Evolutionary conservation across 805 yeast genomes (phyloP).

Genomic region (Cyberlindnera veronae): DNA sequence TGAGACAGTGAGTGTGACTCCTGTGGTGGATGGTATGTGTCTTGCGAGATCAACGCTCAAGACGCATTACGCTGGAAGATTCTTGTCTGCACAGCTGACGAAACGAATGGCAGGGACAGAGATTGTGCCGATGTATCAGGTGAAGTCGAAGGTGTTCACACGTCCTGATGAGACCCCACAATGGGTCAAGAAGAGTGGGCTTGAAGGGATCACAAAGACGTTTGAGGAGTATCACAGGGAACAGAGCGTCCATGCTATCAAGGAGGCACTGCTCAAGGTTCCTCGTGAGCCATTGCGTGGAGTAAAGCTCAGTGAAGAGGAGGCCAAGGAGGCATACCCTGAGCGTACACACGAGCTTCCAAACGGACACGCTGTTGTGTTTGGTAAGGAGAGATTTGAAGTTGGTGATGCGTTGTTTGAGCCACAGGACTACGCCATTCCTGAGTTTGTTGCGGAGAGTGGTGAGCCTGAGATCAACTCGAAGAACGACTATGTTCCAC

Average conservation of each 20-base stretch:
- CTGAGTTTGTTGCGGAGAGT: constrained; percentile 38
- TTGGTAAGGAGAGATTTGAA: constrained; percentile 56
- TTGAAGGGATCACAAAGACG: constrained; percentile 31
- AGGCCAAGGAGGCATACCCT: constrained; percentile 28
- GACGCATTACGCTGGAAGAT: constrained; percentile 73
- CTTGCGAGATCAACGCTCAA: constrained; percentile 64
- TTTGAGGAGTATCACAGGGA: constrained; percentile 55
- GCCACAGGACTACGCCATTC: constrained; percentile 46
- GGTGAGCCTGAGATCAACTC: constrained; percentile 46
- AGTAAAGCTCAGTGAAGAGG: constrained; percentile 12
- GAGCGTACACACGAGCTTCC: constrained; percentile 67
- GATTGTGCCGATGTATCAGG: constrained; percentile 45
- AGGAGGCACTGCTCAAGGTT: constrained; percentile 63
- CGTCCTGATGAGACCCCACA: constrained; percentile 32
- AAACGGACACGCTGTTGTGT: constrained; percentile 63
- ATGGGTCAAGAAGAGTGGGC: constrained; percentile 22
- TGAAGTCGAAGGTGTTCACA: constrained; percentile 42
- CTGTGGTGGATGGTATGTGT: constrained; percentile 79
- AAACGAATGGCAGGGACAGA: constrained; percentile 34
- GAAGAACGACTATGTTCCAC: constrained; percentile 68
- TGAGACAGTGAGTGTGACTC: constrained; percentile 71
- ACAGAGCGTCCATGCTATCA: constrained; percentile 64
- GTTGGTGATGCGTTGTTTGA: constrained; percentile 73
- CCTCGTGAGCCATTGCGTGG: constrained; percentile 37
- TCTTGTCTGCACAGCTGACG: constrained; percentile 50